phyloP scores from a whole-genome alignment of 805 yeast genomes.

The Cyberlindnera japonica region DNA sequence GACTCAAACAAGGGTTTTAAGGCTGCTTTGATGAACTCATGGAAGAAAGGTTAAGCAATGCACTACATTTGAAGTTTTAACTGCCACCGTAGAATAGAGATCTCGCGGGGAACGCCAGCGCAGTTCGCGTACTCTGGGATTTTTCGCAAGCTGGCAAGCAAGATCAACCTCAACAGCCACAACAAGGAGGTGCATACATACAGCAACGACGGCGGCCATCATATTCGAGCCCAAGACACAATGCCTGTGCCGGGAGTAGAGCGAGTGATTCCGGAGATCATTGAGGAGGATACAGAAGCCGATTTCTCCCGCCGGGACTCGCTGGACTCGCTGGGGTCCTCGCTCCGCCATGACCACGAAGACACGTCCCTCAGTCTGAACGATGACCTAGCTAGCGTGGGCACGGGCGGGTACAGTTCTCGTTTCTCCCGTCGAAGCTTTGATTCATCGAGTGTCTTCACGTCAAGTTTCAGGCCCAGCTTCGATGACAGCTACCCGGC shows the following conservation, averaged over 20 bases:
- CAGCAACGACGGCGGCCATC: too few species aligned
- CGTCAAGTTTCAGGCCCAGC: slow-evolving; percentile 29
- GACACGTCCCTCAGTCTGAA: slow-evolving; percentile 28
- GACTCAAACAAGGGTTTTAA: slow-evolving; percentile 13
- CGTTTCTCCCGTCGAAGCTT: slow-evolving; percentile 27
- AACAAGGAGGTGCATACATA: too few species aligned
- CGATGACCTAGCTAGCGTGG: slow-evolving; percentile 32
- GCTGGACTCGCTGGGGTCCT: slow-evolving; percentile 14
- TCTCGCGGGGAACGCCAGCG: too few species aligned
- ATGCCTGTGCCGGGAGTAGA: not conserved
- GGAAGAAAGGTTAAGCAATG: slow-evolving; percentile 21
- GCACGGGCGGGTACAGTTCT: slow-evolving; percentile 17
- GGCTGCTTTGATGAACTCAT: slow-evolving; percentile 20
- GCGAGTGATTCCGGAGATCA: slow-evolving; percentile 5
- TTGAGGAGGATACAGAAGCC: slow-evolving; percentile 8
- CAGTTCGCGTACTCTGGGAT: slow-evolving; percentile 1
- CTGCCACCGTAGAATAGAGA: too few species aligned
- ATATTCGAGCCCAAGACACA: not conserved
- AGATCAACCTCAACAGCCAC: not conserved
- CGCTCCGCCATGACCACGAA: slow-evolving; percentile 14
- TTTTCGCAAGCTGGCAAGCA: not conserved
- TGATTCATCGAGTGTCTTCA: slow-evolving; percentile 29
- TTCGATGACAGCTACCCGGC: slow-evolving; percentile 35
- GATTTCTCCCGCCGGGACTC: slow-evolving; percentile 10
- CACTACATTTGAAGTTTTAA: too few species aligned